Percentiles rank a stretch among this genome's conserved stretches.
phyloP scores from a whole-genome alignment of 2,329 filamentous ascomycete genomes.

The Fusarium palustre region DNA sequence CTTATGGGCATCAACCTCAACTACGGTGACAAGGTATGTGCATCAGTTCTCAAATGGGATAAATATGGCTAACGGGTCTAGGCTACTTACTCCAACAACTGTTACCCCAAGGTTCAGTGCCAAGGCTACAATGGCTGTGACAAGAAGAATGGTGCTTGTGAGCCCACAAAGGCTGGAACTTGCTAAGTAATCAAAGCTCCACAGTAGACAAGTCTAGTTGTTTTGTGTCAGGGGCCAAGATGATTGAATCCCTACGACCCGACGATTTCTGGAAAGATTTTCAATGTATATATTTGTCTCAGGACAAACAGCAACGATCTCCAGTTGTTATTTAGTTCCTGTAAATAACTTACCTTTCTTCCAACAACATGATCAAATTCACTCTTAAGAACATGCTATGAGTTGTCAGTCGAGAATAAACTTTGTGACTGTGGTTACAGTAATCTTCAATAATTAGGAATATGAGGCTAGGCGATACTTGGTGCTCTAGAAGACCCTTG shows the following conservation, averaged over 20 bases:
- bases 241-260: too few relatives aligned
- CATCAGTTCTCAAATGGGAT: rapidly evolving
- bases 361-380: too few relatives aligned
- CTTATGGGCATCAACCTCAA: constrained; percentile 59
- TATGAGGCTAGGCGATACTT: background rate
- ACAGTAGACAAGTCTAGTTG: background rate
- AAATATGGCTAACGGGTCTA: background rate
- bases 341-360: background rate
- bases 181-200: background rate
- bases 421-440: background rate
- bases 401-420: rapidly evolving
- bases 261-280: too few relatives aligned
- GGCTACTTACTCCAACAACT: constrained; percentile 50
- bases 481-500: background rate
- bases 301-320: background rate
- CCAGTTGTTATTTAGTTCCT: background rate
- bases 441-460: background rate
- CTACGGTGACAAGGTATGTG: constrained; percentile 46
- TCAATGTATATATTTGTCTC: background rate
- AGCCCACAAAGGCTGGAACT: constrained; percentile 41
- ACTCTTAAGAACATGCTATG: too few relatives aligned
- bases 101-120: constrained; percentile 46
- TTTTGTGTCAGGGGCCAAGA: rapidly evolving
- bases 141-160: constrained; percentile 47
- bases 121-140: constrained; percentile 49